Conservation (phyloP, 1,284 basidiomycete genomes). For the Neolentinus lepideus region DNA sequence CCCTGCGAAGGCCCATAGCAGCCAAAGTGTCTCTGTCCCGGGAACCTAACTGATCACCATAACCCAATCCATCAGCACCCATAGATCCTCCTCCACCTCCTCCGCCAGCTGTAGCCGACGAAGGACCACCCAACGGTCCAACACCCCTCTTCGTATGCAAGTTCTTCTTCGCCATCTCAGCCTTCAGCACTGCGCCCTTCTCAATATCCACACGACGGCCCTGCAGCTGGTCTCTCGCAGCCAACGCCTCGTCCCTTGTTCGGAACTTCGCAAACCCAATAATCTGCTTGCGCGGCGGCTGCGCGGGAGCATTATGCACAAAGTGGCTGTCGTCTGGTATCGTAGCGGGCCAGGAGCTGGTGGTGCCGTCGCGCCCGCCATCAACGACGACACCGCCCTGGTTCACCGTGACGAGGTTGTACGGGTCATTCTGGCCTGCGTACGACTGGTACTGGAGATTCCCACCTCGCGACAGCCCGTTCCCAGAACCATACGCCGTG, state of each 20-base stretch:
- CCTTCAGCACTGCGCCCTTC: conserved; percentile 90
- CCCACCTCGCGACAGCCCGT: conserved; percentile 16
- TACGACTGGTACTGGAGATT: conserved; percentile 14
- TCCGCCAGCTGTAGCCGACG: conserved; percentile 17
- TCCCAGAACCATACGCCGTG: conserved; percentile 50
- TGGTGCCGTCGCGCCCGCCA: conserved; percentile 57
- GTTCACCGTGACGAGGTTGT: conserved; percentile 71
- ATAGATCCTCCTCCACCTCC: conserved; percentile 21
- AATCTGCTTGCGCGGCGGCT: conserved; percentile 85
- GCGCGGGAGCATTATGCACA: conserved; percentile 25
- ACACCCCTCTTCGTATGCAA: conserved; percentile 89
- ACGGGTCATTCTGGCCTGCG: conserved; percentile 62
- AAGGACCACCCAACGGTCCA: conserved; percentile 35
- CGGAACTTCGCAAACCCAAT: conserved; percentile 98
- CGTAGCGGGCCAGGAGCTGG: conserved; percentile 58
- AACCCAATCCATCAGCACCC: conserved; percentile 11
- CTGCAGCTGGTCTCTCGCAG: conserved; percentile 85
- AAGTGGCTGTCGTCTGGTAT: conserved; percentile 32
- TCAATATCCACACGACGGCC: conserved; percentile 92
- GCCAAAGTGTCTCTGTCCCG: conserved; percentile 44
- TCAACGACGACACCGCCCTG: conserved; percentile 74
- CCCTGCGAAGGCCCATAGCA: conserved; percentile 37
- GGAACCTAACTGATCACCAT: conserved; percentile 27
- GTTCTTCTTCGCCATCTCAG: conserved; percentile 99
- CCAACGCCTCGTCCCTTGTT: conserved; percentile 80